These are phyloP conservation scores for Verticillium albo-atrum DNA, from an alignment of 2,329 filamentous ascomycete species.

Conservation along the genomic window DNA sequence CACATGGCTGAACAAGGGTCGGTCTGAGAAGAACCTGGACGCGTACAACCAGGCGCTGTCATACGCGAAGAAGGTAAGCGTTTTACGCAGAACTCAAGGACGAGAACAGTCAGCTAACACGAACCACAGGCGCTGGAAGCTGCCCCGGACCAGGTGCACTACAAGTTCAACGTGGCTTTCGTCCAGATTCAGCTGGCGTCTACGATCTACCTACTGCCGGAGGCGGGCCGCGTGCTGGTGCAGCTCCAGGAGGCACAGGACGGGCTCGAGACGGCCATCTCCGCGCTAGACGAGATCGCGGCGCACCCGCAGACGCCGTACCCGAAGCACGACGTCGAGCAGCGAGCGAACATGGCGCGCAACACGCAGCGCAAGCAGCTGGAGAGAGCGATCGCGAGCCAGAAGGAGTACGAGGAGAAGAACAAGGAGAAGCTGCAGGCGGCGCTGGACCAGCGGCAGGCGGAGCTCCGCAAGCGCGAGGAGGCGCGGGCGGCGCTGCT, in stretches of 20 bases:
- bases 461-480: slow-evolving; percentile 72
- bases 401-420: slow-evolving; percentile 88
- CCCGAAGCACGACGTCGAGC: slow-evolving; percentile 83
- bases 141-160: slow-evolving; percentile 79
- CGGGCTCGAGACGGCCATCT: slow-evolving; percentile 83
- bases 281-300: slow-evolving; percentile 61
- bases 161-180: slow-evolving; percentile 97
- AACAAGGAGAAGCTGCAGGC: slow-evolving; percentile 84
- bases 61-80: slow-evolving; percentile 59
- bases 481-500: slow-evolving; percentile 66
- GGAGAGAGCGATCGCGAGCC: slow-evolving; percentile 75
- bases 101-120: background rate
- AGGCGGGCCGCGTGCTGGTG: slow-evolving; percentile 70
- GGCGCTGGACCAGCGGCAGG: slow-evolving; percentile 74
- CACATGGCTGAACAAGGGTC: slow-evolving; percentile 79
- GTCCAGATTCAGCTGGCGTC: slow-evolving; percentile 93
- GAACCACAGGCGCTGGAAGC: slow-evolving; percentile 62
- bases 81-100: background rate
- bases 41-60: slow-evolving; percentile 53
- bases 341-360: slow-evolving; percentile 93
- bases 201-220: slow-evolving; percentile 68
- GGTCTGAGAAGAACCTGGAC: slow-evolving; percentile 54
- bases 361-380: slow-evolving; percentile 94
- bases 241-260: slow-evolving; percentile 77
- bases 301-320: slow-evolving; percentile 70